Percentiles rank a stretch among this genome's conserved stretches.
Evolutionary conservation across 192 early-diverging fungal genomes (phyloP).

Genomic region (Umbelopsis ramanniana): DNA sequence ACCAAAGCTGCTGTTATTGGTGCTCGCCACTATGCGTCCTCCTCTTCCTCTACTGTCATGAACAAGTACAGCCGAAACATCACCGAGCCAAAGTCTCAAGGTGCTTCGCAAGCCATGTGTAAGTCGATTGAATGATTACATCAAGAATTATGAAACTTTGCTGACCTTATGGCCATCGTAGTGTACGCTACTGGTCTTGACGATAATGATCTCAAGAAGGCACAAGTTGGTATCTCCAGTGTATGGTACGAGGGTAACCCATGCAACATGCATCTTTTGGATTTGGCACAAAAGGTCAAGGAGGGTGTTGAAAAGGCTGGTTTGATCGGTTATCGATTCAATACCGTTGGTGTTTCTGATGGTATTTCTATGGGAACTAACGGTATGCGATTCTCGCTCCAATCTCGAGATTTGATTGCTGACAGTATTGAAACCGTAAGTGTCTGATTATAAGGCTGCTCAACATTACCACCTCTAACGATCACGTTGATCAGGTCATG

Average conservation of each 20-base stretch:
- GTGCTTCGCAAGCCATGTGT: constrained; percentile 98
- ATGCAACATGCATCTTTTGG: constrained; percentile 98
- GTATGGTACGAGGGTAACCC: constrained; percentile 99
- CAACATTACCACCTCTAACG: neutral
- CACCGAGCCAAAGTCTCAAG: constrained; percentile 93
- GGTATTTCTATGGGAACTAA: constrained; percentile 97
- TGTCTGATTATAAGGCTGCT: neutral
- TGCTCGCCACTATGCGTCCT: constrained; percentile 35
- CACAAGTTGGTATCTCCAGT: constrained; percentile 96
- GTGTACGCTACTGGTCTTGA: constrained; percentile 94
- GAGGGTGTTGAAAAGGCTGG: constrained; percentile 89
- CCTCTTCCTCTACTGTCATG: constrained; percentile 40
- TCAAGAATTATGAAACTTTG: neutral
- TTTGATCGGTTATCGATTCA: constrained; percentile 95
- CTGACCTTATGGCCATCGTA: constrained; percentile 31
- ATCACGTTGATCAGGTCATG: constrained; percentile 70
- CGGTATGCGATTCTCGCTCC: constrained; percentile 97
- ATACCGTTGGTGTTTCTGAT: constrained; percentile 97
- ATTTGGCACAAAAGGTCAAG: constrained; percentile 88
- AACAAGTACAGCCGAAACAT: constrained; percentile 90
- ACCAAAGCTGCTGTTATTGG: constrained; percentile 25
- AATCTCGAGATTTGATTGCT: constrained; percentile 97
- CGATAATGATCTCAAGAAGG: constrained; percentile 78
- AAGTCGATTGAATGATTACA: constrained; percentile 37
- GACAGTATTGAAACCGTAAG: constrained; percentile 97